Evolutionary conservation across 768 basidiomycete species (phyloP).

Genomic region (Trametes coccinea): DNA sequence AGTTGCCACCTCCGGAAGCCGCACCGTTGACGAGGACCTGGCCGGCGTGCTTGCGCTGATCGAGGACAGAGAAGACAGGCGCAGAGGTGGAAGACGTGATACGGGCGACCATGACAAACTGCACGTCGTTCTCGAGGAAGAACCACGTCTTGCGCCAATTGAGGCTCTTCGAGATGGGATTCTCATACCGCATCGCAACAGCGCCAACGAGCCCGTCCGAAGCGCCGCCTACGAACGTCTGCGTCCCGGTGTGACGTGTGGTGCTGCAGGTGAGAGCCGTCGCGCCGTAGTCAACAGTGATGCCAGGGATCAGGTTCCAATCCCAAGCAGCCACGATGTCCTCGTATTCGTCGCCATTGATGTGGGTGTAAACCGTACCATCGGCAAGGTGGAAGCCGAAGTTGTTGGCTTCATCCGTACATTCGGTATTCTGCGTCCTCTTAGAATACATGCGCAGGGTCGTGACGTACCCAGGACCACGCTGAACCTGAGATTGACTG

Average conservation of each 20-base stretch:
- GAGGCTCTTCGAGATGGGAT: slow-evolving; percentile 52
- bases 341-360: slow-evolving; percentile 65
- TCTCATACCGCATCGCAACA: slow-evolving; percentile 63
- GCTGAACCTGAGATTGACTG: slow-evolving; percentile 51
- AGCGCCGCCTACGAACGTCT: slow-evolving; percentile 61
- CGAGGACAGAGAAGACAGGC: slow-evolving; percentile 59
- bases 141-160: slow-evolving; percentile 70
- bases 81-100: slow-evolving; percentile 47
- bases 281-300: slow-evolving; percentile 58
- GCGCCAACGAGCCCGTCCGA: slow-evolving; percentile 56
- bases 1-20: slow-evolving; percentile 23
- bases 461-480: slow-evolving; percentile 57
- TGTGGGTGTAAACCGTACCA: slow-evolving; percentile 58
- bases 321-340: slow-evolving; percentile 70
- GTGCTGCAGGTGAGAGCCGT: slow-evolving; percentile 50
- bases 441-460: slow-evolving; percentile 62
- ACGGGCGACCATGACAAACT: slow-evolving; percentile 57
- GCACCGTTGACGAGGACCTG: slow-evolving; percentile 43
- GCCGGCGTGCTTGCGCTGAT: slow-evolving; percentile 51
- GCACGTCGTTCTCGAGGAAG: slow-evolving; percentile 60
- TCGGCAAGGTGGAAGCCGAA: slow-evolving; percentile 70
- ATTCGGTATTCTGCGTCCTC: slow-evolving; percentile 62
- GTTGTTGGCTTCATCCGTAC: slow-evolving; percentile 60
- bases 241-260: slow-evolving; percentile 45
- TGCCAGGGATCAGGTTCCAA: slow-evolving; percentile 73